Evolutionary conservation across 2,329 filamentous ascomycete species (phyloP).

Genomic region (Cladosporium cucumerinum): DNA sequence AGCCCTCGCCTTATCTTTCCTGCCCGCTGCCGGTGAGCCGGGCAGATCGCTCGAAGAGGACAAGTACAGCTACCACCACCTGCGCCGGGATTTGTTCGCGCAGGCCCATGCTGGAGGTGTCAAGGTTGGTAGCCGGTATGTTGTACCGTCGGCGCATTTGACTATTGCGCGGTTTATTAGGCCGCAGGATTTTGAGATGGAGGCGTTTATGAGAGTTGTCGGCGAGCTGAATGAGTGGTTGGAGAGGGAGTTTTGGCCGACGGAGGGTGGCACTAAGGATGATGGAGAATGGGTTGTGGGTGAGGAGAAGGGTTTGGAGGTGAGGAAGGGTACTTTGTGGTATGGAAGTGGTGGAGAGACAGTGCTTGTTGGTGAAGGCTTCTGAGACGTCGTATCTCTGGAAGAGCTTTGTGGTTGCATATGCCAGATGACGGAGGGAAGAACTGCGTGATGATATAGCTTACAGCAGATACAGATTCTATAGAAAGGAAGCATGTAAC

Average conservation of each 20-base stretch:
- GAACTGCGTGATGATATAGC: background rate
- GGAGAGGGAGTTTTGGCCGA: conserved; percentile 66
- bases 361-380: conserved; percentile 54
- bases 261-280: conserved; percentile 25
- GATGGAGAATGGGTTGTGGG: conserved; percentile 83
- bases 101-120: conserved; percentile 60
- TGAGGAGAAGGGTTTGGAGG: conserved; percentile 75
- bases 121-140: conserved; percentile 73
- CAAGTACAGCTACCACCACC: conserved; percentile 82
- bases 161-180: conserved; percentile 79
- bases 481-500: background rate
- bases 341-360: conserved; percentile 77
- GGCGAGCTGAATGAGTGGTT: conserved; percentile 77
- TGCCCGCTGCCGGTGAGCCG: conserved; percentile 66
- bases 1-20: conserved; percentile 80
- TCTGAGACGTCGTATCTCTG: conserved; percentile 30
- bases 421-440: too few relatives aligned
- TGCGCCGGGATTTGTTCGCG: conserved; percentile 73
- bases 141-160: conserved; percentile 85
- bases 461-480: background rate
- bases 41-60: conserved; percentile 50
- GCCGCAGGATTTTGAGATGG: conserved; percentile 55
- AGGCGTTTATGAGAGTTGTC: conserved; percentile 64
- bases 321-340: conserved; percentile 73
- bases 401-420: too few relatives aligned